A percentile compares a stretch with the other conserved stretches of the same genome.
Evolutionary conservation across 305 asterid species (phyloP).

Genomic region (Lippia alba): DNA sequence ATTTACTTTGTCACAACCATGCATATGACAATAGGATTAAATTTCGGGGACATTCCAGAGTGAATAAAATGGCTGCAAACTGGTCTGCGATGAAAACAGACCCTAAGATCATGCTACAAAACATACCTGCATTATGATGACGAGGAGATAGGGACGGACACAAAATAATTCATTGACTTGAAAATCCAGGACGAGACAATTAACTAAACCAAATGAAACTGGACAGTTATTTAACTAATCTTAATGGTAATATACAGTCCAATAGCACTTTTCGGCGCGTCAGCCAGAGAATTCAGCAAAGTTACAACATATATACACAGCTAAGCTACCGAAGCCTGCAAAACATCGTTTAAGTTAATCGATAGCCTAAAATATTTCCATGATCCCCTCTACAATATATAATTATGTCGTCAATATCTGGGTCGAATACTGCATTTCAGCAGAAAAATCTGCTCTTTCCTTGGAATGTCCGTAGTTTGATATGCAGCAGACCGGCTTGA

Average conservation of each 20-base stretch:
- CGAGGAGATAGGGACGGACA: too few species aligned
- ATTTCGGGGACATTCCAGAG: too few species aligned
- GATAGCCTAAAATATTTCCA: neutral
- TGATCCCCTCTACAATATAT: neutral
- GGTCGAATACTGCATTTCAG: neutral
- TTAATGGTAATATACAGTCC: neutral
- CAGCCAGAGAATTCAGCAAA: slow-evolving; percentile 7
- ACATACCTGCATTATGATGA: too few species aligned
- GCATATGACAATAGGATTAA: too few species aligned
- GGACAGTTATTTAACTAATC: too few species aligned
- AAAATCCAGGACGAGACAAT: neutral
- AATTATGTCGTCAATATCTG: slow-evolving; percentile 2
- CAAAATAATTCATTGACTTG: too few species aligned
- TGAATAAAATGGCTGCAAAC: too few species aligned
- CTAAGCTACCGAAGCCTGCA: slow-evolving; percentile 6
- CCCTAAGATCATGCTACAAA: too few species aligned
- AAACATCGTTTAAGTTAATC: slow-evolving; percentile 1
- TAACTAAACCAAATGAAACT: too few species aligned
- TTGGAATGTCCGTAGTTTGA: neutral
- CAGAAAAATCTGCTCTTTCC: neutral
- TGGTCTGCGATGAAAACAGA: too few species aligned
- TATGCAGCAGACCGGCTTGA: slow-evolving; percentile 7
- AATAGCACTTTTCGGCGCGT: neutral
- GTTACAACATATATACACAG: slow-evolving; percentile 30
- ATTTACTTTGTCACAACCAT: too few species aligned